phyloP scores from a whole-genome alignment of 345 rosid genomes.

The Bruguiera parviflora region DNA sequence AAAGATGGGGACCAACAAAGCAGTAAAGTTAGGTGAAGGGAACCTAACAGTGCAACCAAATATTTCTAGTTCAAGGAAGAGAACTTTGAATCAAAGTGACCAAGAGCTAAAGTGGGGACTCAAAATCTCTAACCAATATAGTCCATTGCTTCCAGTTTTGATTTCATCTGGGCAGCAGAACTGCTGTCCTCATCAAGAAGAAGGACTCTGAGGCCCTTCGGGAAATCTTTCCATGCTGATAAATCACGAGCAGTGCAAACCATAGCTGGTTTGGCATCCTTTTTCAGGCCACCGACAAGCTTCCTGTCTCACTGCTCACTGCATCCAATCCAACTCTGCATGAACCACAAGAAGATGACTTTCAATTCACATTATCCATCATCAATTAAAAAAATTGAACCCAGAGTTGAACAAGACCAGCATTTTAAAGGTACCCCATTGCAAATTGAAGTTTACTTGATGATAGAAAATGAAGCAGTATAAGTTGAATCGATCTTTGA shows the following conservation, averaged over 20 bases:
- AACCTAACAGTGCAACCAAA: constrained; percentile 8
- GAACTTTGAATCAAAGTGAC: not conserved
- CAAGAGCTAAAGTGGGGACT: constrained; percentile 2
- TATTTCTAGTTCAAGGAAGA: constrained; percentile 10
- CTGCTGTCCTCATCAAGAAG: constrained; percentile 58
- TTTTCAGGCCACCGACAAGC: constrained; percentile 56
- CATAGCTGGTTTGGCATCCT: constrained; percentile 98
- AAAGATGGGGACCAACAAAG: constrained; percentile 14
- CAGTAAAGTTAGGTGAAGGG: constrained; percentile 17
- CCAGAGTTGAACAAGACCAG: not conserved
- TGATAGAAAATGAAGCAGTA: not conserved
- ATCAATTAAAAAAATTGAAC: not conserved
- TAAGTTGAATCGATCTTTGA: too few species aligned
- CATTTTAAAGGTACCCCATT: not conserved
- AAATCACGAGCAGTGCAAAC: constrained; percentile 74
- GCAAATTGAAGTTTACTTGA: not conserved
- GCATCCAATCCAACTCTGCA: constrained; percentile 30
- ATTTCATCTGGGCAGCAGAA: constrained; percentile 62
- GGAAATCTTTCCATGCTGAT: constrained; percentile 87
- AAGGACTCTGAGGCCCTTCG: constrained; percentile 91
- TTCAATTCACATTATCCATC: constrained; percentile 11
- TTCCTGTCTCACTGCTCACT: constrained; percentile 23
- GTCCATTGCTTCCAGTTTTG: constrained; percentile 83
- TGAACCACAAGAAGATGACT: constrained; percentile 16
- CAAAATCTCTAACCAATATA: constrained; percentile 65